Evolutionary conservation across 345 rosid genomes (phyloP).

Genomic region (Linum lewisii): DNA sequence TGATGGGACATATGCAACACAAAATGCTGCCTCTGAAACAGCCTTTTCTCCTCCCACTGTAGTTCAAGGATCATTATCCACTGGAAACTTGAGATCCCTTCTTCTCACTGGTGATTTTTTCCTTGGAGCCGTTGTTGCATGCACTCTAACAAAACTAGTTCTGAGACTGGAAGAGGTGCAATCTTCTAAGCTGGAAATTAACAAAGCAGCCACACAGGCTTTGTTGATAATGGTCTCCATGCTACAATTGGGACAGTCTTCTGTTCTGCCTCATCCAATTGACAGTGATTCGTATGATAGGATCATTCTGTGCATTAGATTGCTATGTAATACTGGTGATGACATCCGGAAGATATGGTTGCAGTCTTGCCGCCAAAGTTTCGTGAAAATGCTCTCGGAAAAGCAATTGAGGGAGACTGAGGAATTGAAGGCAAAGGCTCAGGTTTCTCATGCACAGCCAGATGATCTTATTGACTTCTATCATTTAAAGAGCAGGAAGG

Average conservation of each 20-base stretch:
- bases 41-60: conserved; percentile 67
- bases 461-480: conserved; percentile 97
- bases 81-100: conserved; percentile 84
- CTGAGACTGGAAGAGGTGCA: conserved; percentile 95
- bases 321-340: conserved; percentile 75
- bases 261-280: conserved; percentile 84
- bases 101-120: conserved; percentile 91
- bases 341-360: conserved; percentile 80
- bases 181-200: conserved; percentile 65
- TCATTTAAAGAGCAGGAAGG: conserved; percentile 98
- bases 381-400: conserved; percentile 91
- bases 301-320: conserved; percentile 65
- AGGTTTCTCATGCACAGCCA: conserved; percentile 85
- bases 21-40: conserved; percentile 90
- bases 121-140: conserved; percentile 95
- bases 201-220: conserved; percentile 50
- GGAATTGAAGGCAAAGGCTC: conserved; percentile 92
- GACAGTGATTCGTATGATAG: conserved; percentile 90
- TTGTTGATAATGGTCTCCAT: conserved; percentile 83
- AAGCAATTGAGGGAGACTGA: conserved; percentile 76
- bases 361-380: conserved; percentile 83
- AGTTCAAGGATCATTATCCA: conserved; percentile 62
- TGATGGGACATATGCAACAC: conserved; percentile 87
- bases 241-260: conserved; percentile 89
- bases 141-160: conserved; percentile 83